A percentile compares a stretch with the other conserved stretches of the same genome.
Conservation (phyloP, 2,329 filamentous ascomycete genomes). For the Aspergillus piperis region DNA sequence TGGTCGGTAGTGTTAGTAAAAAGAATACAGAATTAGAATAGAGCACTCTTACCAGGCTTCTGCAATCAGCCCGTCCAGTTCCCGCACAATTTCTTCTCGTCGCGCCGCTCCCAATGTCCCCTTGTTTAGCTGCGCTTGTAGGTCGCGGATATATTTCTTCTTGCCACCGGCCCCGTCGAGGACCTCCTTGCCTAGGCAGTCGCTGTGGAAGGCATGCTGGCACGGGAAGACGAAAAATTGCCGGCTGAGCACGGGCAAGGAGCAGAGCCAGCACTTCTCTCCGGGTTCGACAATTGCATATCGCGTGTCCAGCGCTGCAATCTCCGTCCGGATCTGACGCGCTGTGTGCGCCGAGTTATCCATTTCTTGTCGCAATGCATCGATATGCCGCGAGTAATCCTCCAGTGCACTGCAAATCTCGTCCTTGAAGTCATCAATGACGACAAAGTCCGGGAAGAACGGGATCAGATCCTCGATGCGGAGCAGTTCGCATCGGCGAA, state of each 20-base stretch:
- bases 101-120: conserved; percentile 69
- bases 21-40: conserved; percentile 18
- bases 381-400: conserved; percentile 89
- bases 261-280: conserved; percentile 88
- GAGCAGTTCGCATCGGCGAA: conserved; percentile 86
- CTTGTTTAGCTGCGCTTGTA: conserved; percentile 80
- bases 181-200: conserved; percentile 85
- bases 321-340: conserved; percentile 85
- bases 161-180: conserved; percentile 78
- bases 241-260: conserved; percentile 78
- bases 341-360: conserved; percentile 89
- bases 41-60: conserved; percentile 71
- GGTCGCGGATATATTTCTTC: conserved; percentile 76
- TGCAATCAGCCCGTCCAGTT: conserved; percentile 89
- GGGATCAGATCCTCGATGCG: conserved; percentile 96
- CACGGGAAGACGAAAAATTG: conserved; percentile 99
- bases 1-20: conserved; percentile 1
- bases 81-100: conserved; percentile 79
- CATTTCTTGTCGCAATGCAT: conserved; percentile 87
- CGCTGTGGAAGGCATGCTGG: conserved; percentile 95
- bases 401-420: conserved; percentile 94
- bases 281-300: conserved; percentile 97
- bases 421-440: conserved; percentile 98
- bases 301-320: conserved; percentile 78
- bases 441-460: conserved; percentile 97